These are phyloP conservation scores for Colletotrichum kahawae DNA, from an alignment of 2,329 filamentous ascomycete species.

Conservation along the genomic window DNA sequence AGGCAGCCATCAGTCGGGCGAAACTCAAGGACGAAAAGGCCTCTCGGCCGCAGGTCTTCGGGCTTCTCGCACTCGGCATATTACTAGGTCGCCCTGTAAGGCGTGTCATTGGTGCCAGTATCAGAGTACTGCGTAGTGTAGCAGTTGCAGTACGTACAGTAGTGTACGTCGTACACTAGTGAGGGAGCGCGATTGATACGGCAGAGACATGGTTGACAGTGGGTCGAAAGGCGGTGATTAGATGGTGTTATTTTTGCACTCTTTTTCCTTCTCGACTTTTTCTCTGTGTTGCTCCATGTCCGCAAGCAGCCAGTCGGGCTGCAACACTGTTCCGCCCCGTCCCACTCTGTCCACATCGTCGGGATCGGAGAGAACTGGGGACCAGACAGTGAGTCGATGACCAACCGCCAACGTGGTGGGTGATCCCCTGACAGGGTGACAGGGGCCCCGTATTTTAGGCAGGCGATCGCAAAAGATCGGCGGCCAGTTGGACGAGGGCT, in stretches of 20 bases:
- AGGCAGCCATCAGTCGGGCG: neutral
- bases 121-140: neutral
- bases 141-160: neutral
- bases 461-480: conserved; percentile 13
- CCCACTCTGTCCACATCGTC: conserved; percentile 19
- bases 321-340: neutral
- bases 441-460: conserved; percentile 8
- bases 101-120: neutral
- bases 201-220: neutral
- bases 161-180: neutral
- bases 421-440: neutral
- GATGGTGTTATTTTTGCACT: neutral
- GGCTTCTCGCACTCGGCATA: neutral
- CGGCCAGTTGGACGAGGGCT: neutral
- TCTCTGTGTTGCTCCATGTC: neutral
- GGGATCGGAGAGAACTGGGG: conserved; percentile 13
- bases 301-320: conserved; percentile 15
- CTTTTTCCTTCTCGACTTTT: conserved; percentile 3
- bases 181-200: neutral
- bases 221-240: neutral
- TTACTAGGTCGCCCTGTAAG: neutral
- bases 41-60: neutral
- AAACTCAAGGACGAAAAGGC: neutral
- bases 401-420: conserved; percentile 16
- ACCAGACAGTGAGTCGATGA: neutral